Conservation (phyloP, 192 early-diverging fungal species). For the Umbelopsis isabellina region DNA sequence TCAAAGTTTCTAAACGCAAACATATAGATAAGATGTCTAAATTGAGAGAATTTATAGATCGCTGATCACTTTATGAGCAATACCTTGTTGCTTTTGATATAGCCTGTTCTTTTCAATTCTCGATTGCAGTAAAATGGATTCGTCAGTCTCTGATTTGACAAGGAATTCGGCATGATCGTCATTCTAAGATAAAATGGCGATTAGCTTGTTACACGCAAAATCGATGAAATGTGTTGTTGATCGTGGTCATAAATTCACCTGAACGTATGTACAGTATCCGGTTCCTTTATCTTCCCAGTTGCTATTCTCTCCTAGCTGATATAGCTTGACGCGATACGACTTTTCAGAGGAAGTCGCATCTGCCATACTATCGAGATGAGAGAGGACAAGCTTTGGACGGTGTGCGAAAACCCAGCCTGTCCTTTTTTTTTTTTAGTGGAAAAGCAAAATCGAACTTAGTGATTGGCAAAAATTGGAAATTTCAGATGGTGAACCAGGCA, state of each 20-base stretch:
- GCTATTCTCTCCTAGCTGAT: slow-evolving; percentile 68
- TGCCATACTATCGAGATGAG: slow-evolving; percentile 34
- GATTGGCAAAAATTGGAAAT: too few relatives aligned
- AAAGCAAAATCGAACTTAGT: background rate
- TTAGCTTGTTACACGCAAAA: slow-evolving; percentile 22
- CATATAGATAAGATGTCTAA: slow-evolving; percentile 11
- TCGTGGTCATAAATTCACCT: slow-evolving; percentile 38
- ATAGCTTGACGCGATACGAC: slow-evolving; percentile 79
- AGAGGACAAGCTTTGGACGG: background rate
- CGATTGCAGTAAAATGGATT: slow-evolving; percentile 65
- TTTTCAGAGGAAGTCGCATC: slow-evolving; percentile 38
- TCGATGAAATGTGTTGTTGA: slow-evolving; percentile 7
- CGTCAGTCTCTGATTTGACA: slow-evolving; percentile 66
- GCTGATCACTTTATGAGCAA: background rate
- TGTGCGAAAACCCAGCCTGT: slow-evolving; percentile 7
- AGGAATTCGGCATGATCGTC: slow-evolving; percentile 47
- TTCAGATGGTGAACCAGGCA: too few relatives aligned
- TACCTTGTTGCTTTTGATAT: slow-evolving; percentile 89
- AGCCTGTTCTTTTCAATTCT: slow-evolving; percentile 71
- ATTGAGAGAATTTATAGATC: slow-evolving; percentile 1
- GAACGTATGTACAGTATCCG: slow-evolving; percentile 74
- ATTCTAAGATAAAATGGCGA: slow-evolving; percentile 18
- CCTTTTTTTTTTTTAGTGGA: slow-evolving; percentile 2
- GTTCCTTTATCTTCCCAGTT: slow-evolving; percentile 88
- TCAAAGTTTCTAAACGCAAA: slow-evolving; percentile 75